These are phyloP conservation scores for Pisolithus albus DNA, from an alignment of 768 basidiomycete genomes.

Conservation along the genomic window DNA sequence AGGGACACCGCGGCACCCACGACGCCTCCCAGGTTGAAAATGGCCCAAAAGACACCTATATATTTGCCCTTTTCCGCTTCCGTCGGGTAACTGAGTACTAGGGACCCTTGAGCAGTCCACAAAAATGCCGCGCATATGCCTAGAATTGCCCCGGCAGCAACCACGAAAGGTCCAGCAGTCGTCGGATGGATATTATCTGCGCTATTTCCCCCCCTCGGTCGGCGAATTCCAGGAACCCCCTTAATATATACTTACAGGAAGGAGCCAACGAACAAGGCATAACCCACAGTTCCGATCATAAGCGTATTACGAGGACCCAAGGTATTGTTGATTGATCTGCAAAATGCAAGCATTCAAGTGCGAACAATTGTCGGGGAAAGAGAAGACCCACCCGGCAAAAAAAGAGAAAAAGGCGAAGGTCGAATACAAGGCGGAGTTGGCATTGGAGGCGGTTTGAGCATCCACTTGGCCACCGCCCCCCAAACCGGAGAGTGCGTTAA, in stretches of 20 bases:
- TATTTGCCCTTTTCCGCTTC: conserved; percentile 71
- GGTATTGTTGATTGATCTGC: conserved; percentile 71
- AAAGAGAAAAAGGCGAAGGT: conserved; percentile 57
- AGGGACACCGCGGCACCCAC: conserved; percentile 72
- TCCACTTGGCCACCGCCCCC: conserved; percentile 75
- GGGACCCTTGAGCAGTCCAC: conserved; percentile 81
- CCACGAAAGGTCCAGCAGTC: conserved; percentile 53
- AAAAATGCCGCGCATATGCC: conserved; percentile 67
- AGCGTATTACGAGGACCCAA: conserved; percentile 74
- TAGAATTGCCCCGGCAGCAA: conserved; percentile 64
- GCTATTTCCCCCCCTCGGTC: conserved; percentile 29
- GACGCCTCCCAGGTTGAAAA: conserved; percentile 78
- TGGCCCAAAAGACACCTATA: conserved; percentile 77
- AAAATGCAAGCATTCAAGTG: background rate
- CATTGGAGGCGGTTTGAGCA: conserved; percentile 57
- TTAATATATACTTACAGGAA: conserved; percentile 48
- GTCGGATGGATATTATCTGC: conserved; percentile 60
- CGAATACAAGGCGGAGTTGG: conserved; percentile 61
- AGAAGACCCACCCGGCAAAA: conserved; percentile 55
- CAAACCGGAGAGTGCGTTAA: conserved; percentile 74
- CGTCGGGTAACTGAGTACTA: conserved; percentile 81
- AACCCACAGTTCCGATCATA: conserved; percentile 66
- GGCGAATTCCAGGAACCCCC: background rate
- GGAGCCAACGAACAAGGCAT: conserved; percentile 68
- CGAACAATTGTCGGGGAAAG: background rate